Evolutionary conservation across 164 flowering plant species (phyloP), one percentile per base, ranked within the genome.

Genomic region (Chimonanthus salicifolius): DNA sequence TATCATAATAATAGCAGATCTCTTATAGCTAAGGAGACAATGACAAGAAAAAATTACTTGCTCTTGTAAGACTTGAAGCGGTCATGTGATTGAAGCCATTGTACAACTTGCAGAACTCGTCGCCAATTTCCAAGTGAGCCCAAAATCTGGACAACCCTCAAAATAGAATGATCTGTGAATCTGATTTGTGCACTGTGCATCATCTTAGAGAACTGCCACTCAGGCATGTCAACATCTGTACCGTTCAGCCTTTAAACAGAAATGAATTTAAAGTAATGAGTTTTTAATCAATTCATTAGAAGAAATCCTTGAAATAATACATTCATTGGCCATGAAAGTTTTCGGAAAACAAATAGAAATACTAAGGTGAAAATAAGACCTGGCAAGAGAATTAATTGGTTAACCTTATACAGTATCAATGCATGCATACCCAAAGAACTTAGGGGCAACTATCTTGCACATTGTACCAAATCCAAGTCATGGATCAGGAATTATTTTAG

Each of bases 101-200:
- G 92, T 73, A 94, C 86, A 47, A 94, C 88, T 84, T 94, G 97
- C 45, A 94, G 85, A 64, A 85, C 92, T 74, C 97, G 85, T 71
- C 85, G 84, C 98, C 97, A 92, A 76, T 94, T 94, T 78, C 97
- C 97, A 16, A 89, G 72, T 73, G 82, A 83, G 60, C 97, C 98
- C 82, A 94, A 78, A 77, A 92, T 79, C 83, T 91, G 97, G 75
- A 94, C 86, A 71, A 91, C 71, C 75, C 97, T 88, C 85, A 87
- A 64, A 50, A 94, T 84, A 62, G 97, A 82, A 84, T 87, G 85
- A 83, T 92, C 98, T 51, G 90, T 68, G 77, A 80, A 94, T 80
- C 77, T 89, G 74, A 94, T 88, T 74, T 80, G 71, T 69, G 94
- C 97, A 85, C 91, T 89, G 65, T 85, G 88, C 87, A 92, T 89